phyloP scores from a whole-genome alignment of 805 yeast species.

The Phaffomyces thermotolerans region DNA sequence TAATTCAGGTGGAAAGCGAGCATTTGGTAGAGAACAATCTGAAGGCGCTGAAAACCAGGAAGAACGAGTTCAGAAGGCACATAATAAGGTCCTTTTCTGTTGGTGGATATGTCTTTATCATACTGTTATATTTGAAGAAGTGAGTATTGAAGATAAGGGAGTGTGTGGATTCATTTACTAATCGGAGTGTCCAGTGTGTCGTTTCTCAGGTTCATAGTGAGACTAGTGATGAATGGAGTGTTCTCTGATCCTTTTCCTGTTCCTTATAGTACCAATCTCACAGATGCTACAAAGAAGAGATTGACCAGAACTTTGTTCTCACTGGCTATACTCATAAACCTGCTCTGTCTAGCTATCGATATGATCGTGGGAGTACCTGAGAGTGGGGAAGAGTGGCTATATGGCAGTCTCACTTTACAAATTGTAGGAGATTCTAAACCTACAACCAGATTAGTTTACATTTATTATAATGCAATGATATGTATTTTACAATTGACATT shows the following conservation, averaged over 20 bases:
- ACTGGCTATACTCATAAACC: conserved; percentile 20
- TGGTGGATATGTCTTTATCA: conserved; percentile 18
- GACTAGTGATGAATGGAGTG: conserved; percentile 32
- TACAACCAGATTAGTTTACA: conserved; percentile 16
- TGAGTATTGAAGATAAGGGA: conserved; percentile 4
- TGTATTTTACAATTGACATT: conserved; percentile 25
- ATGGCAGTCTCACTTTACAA: conserved; percentile 36
- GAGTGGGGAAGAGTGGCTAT: conserved; percentile 15
- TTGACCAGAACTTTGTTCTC: conserved; percentile 27
- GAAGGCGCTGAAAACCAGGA: conserved; percentile 15
- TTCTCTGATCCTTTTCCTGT: conserved; percentile 36
- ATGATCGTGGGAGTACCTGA: conserved; percentile 26
- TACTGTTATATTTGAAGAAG: conserved; percentile 19
- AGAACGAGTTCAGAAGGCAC: conserved; percentile 12
- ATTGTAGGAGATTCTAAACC: conserved; percentile 41
- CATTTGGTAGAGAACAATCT: conserved; percentile 14
- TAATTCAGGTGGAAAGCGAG: conserved; percentile 4
- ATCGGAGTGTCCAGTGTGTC: conserved; percentile 13
- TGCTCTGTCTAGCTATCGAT: conserved; percentile 27
- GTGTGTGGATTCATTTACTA: neutral
- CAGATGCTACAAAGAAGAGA: conserved; percentile 16
- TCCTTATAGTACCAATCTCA: conserved; percentile 20
- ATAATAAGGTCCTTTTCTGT: conserved; percentile 11
- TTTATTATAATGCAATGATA: conserved; percentile 27
- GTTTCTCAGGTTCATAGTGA: conserved; percentile 22